phyloP scores from a whole-genome alignment of 1,284 basidiomycete genomes.

The Melampsora abietis-canadensis region DNA sequence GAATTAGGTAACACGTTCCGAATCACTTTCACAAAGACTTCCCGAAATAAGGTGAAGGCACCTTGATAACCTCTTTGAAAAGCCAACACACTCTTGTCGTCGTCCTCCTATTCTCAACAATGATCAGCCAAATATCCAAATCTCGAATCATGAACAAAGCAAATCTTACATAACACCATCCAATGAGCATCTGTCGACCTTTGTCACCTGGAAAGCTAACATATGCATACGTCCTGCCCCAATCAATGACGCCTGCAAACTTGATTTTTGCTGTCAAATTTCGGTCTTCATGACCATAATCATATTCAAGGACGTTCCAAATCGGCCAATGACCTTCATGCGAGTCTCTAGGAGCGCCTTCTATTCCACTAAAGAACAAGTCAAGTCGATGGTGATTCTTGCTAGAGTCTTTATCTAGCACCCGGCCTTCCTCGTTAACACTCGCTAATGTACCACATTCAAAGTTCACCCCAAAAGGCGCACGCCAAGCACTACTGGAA shows the following conservation, averaged over 20 bases:
- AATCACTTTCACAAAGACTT: constrained; percentile 46
- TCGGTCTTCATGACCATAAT: constrained; percentile 7
- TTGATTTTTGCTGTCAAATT: constrained; percentile 19
- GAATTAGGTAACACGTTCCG: constrained; percentile 44
- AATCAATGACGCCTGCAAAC: constrained; percentile 46
- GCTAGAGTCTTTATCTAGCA: constrained; percentile 12
- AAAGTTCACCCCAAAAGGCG: constrained; percentile 46
- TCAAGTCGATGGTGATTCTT: constrained; percentile 43
- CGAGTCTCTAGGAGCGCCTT: constrained; percentile 42
- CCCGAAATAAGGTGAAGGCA: constrained; percentile 48
- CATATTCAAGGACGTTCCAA: constrained; percentile 46
- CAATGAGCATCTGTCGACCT: constrained; percentile 44
- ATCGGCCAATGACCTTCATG: constrained; percentile 45
- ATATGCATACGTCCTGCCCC: constrained; percentile 48
- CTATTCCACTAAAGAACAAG: constrained; percentile 46
- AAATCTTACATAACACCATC: constrained; percentile 46
- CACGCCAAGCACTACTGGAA: constrained; percentile 45
- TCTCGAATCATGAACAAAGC: not conserved
- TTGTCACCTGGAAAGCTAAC: constrained; percentile 45
- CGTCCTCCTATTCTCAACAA: constrained; percentile 33
- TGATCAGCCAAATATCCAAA: not conserved
- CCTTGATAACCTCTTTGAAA: constrained; percentile 46
- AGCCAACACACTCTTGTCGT: constrained; percentile 32
- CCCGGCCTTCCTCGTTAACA: constrained; percentile 45
- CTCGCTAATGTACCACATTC: constrained; percentile 46